Evolutionary conservation across 2,329 filamentous ascomycete genomes (phyloP), one percentile per base, ranked within the genome.

Genomic region (Mycosphaerella sp.): DNA sequence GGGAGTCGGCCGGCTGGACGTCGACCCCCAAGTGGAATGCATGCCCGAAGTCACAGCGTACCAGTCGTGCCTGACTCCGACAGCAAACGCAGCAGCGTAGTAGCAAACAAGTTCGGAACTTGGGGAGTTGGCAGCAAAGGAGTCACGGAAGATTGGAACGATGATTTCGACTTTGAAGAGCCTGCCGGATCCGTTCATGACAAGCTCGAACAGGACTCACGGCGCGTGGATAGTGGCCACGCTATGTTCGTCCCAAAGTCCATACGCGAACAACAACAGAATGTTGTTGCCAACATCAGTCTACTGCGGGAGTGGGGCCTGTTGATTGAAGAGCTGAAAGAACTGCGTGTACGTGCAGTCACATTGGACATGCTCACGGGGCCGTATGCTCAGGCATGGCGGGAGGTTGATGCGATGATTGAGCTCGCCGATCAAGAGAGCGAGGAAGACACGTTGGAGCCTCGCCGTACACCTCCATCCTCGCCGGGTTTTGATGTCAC

Each of bases 131-230:
- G 85, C n/a, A 84, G 82, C 58, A 91, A 91, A 69, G 85, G 82
- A 12, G 84, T 84, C 9, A 91, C 85, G 57, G 89, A 95, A 67
- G 88, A 93, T 65, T 95, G 89, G 89, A 89, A 92, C 63, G 87
- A 91, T 59, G 89, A 95, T 68, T 93, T 95, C 63, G 87, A 92
- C 56, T 91, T 92, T 66, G 79, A 79, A 21, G 80, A 82, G 45
- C 59, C 58, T 3, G 56, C 59, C 4, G 41, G 60, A 3, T 58
- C 63, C 3, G 71, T 75, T 26, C 76, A 78, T 42, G 62, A 63
- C 29, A 65, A 66, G 34, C 42, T 51, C 2, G 59, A 62, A 23
- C 62, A 63, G 23, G 67, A 70, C 23, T 72, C 73, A 34, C 72
- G 70, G 53, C 67, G 72, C 12, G 65, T 74, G 50, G 68, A 77